A percentile compares a stretch with the other conserved stretches of the same genome.
phyloP scores from a whole-genome alignment of 768 basidiomycete genomes.

The Lactarius evosmus region DNA sequence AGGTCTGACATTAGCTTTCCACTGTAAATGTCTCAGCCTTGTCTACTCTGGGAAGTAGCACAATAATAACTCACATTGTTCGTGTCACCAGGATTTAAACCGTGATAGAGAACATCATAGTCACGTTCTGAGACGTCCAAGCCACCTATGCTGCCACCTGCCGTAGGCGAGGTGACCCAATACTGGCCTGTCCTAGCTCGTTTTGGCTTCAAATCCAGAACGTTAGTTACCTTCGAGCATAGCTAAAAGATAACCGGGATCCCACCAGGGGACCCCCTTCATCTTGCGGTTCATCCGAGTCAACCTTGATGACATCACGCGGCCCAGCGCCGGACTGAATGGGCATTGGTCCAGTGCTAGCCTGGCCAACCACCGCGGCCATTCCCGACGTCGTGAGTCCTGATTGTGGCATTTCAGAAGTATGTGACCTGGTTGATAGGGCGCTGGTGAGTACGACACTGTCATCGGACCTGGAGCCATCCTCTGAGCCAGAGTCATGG shows the following conservation, averaged over 20 bases:
- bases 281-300: neutral
- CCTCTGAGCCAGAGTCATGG: constrained; percentile 11
- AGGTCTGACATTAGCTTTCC: neutral
- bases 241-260: neutral
- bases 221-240: neutral
- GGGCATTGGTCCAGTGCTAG: neutral
- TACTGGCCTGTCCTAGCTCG: constrained; percentile 6
- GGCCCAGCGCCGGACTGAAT: no score
- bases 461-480: neutral
- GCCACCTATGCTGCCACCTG: neutral
- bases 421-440: neutral
- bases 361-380: neutral
- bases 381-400: neutral
- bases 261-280: neutral
- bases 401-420: no score
- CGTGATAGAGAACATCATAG: neutral
- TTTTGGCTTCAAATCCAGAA: constrained; percentile 5
- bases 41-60: neutral
- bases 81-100: no score
- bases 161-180: neutral
- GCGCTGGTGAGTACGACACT: neutral
- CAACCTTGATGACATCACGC: constrained; percentile 2
- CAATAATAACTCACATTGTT: neutral
- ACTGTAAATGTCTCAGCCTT: neutral
- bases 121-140: neutral